Evolutionary conservation across 2,329 filamentous ascomycete genomes (phyloP).

Genomic region (Trichoderma sp.): DNA sequence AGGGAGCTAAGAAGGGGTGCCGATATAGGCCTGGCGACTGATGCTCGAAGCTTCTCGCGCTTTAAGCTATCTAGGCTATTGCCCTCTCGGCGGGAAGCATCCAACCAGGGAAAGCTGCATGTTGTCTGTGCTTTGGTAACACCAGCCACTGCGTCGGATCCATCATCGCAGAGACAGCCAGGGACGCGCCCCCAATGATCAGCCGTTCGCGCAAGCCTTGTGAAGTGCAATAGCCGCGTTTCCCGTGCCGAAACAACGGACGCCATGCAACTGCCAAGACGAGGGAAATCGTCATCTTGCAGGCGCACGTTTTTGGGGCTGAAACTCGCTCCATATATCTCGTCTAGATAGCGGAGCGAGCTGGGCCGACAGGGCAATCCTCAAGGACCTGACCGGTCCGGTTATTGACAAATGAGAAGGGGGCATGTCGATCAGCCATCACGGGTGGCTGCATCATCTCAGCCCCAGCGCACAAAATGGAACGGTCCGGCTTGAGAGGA

Average conservation of each 20-base stretch:
- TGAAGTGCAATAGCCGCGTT: constrained; percentile 14
- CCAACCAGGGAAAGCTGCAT: constrained; percentile 9
- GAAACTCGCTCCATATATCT: not conserved
- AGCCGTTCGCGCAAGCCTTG: not conserved
- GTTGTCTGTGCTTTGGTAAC: not conserved
- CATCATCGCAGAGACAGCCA: not conserved
- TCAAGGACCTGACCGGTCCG: constrained; percentile 18
- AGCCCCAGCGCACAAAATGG: constrained; percentile 9
- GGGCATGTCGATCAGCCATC: constrained; percentile 1
- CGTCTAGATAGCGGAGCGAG: not conserved
- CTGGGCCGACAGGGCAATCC: constrained; percentile 10
- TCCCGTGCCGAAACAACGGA: constrained; percentile 2
- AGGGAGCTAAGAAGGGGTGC: constrained; percentile 9
- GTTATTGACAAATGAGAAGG: constrained; percentile 20
- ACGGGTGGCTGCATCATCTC: constrained; percentile 20
- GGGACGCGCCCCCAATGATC: not conserved
- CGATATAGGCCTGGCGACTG: constrained; percentile 8
- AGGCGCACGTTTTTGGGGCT: constrained; percentile 4
- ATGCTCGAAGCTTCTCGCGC: not conserved
- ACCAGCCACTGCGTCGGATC: constrained; percentile 18
- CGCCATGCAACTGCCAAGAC: constrained; percentile 5
- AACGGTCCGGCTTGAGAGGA: constrained; percentile 10
- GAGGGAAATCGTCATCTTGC: constrained; percentile 12
- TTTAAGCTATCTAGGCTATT: not conserved
- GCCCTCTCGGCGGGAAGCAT: constrained; percentile 5